Percentiles rank a stretch among this genome's conserved stretches.
Evolutionary conservation across 805 yeast genomes (phyloP).

Genomic region (Spathaspora hagerdaliae): DNA sequence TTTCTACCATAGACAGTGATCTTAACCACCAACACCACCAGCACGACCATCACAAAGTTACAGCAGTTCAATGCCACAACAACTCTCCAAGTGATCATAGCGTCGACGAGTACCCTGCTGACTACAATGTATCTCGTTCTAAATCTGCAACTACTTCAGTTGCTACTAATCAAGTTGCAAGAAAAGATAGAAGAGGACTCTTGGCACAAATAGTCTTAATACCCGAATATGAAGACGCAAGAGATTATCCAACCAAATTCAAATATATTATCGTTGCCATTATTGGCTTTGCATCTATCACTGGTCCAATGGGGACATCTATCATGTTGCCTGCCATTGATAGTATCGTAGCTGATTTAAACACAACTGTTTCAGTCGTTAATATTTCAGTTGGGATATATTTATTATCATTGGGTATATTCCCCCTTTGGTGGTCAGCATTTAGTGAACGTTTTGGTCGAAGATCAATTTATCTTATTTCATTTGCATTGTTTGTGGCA

Average conservation of each 20-base stretch:
- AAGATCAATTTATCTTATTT: constrained; percentile 64
- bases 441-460: constrained; percentile 74
- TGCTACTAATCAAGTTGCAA: constrained; percentile 14
- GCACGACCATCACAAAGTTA: too few species aligned
- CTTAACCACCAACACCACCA: too few species aligned
- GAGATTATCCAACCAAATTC: constrained; percentile 49
- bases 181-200: constrained; percentile 54
- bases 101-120: too few species aligned
- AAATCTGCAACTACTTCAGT: constrained; percentile 1
- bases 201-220: constrained; percentile 46
- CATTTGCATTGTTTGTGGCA: constrained; percentile 58
- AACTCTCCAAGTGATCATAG: too few species aligned
- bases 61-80: too few species aligned
- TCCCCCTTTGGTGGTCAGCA: constrained; percentile 88
- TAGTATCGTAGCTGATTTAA: constrained; percentile 48
- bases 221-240: constrained; percentile 73
- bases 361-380: constrained; percentile 57
- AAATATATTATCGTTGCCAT: constrained; percentile 58
- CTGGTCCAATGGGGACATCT: constrained; percentile 89
- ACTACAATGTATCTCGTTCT: too few species aligned
- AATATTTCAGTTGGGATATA: constrained; percentile 81
- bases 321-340: constrained; percentile 76
- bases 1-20: too few species aligned
- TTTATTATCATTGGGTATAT: constrained; percentile 66
- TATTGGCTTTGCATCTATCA: constrained; percentile 68